Evolutionary conservation across 768 basidiomycete species (phyloP), one percentile per base, ranked within the genome.

Genomic region (Tricholoma terreum): DNA sequence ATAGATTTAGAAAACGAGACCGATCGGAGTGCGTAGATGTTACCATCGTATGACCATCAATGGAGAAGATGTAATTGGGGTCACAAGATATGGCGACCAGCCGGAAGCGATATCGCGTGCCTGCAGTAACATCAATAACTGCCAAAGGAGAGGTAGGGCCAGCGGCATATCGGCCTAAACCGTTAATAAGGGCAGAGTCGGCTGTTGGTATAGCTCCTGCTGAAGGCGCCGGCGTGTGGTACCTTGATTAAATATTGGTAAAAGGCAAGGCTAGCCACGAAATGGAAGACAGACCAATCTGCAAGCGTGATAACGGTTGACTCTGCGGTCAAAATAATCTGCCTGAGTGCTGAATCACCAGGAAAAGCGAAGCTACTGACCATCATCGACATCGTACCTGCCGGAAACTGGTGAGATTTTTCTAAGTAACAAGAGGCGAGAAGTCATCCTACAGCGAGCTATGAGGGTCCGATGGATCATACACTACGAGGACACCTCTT

Each of bases 41-140:
- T 62, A 65, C 64, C 61, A 74, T 54, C 4, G 50, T 63, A 54
- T 82, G 81, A 1, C 70, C 69, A 53, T 77, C 74, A 31, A 80
- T 78, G 5, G 79, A 77, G 61, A 83, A 81, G 0, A 55, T 34
- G 55, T 67, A 79, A 57, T 72, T 68, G 1, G 78, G 73, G 51
- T 77, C 74, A 63, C 85, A 86, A 19, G 83, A 80, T 9, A 78
- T 74, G 9, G 74, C 70, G 30, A 86, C 58, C 1, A 87, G 35
- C 3, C 84, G 77, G 69, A 86, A 80, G 14, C 85, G 78, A 60
- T 85, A 85, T 4, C 81, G 73, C 43, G 65, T 67, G 11, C 75
- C 74, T 0, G 52, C 57, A 4, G 63, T 45, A 19, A 86, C 81
- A 34, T 71, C 70, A 57, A 85, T 67, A 2, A 84, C 74, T 0